Percentiles rank a stretch among this genome's conserved stretches.
phyloP scores from a whole-genome alignment of 495 filamentous ascomycete species.

The Podospora pseudoanserina region DNA sequence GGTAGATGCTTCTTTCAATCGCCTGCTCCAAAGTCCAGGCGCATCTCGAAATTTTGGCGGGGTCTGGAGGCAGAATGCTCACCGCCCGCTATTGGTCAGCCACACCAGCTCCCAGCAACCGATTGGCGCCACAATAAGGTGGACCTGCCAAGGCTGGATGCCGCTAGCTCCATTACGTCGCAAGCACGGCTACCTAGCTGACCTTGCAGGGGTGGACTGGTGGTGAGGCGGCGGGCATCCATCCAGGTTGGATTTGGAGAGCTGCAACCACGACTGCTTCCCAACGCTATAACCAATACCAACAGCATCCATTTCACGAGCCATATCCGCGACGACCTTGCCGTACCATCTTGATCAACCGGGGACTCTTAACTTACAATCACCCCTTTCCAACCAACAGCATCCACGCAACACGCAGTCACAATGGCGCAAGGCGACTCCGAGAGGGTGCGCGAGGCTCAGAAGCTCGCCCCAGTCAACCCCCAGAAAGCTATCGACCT shows the following conservation, averaged over 20 bases:
- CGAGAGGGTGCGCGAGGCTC: slow-evolving; percentile 62
- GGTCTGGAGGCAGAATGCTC: slow-evolving; percentile 27
- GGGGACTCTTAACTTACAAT: background rate
- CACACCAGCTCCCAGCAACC: slow-evolving; percentile 12
- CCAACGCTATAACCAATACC: slow-evolving; percentile 11
- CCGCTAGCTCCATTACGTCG: slow-evolving; percentile 30
- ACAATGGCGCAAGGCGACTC: slow-evolving; percentile 48
- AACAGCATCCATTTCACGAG: background rate
- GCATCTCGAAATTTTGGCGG: slow-evolving; percentile 34
- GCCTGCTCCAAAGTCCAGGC: background rate
- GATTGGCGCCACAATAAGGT: slow-evolving; percentile 17
- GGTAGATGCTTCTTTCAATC: background rate
- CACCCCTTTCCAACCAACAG: background rate
- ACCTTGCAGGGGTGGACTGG: slow-evolving; percentile 9
- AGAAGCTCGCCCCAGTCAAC: slow-evolving; percentile 74
- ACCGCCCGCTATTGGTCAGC: slow-evolving; percentile 25
- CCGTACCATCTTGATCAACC: background rate
- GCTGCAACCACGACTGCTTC: slow-evolving; percentile 15
- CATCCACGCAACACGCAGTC: slow-evolving; percentile 9
- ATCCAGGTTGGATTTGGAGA: slow-evolving; percentile 18
- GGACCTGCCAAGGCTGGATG: slow-evolving; percentile 16
- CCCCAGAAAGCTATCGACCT: slow-evolving; percentile 73
- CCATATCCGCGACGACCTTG: slow-evolving; percentile 6
- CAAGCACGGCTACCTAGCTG: slow-evolving; percentile 32
- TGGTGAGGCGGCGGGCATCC: slow-evolving; percentile 13